Evolutionary conservation across 331 rosid genomes (phyloP), one percentile per base, ranked within the genome.

Genomic region (Quercus phellos): DNA sequence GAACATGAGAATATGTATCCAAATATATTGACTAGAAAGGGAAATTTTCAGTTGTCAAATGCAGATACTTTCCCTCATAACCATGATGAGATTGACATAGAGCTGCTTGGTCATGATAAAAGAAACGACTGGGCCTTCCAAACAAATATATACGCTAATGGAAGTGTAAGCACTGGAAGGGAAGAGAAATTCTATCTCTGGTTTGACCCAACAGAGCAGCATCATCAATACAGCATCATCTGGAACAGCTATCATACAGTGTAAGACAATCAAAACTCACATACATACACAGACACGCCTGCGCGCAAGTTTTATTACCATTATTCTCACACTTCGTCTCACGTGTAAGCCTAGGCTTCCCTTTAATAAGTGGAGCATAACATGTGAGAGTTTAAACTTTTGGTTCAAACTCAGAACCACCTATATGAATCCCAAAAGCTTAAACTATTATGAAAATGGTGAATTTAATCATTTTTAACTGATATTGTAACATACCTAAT

Each of bases 41-140:
- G 77, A 55, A 64, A 72, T 35, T 72, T 55, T 78, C 90, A 94
- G 99, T 53, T 94, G 90, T 92, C 99, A 0, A 94, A 94, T 88
- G 89, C 96, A 85, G 93, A 91, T 70, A 90, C 80, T 42, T 92
- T 71, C 54, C 97, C 99, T 26, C 95, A 88, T 83, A 90, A 73
- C 71, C 99, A 94, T 71, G 98, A 94, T 75, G 99, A 94, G 85
- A 90, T 94, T 22, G 99, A 94, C 74, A 94, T 94, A 67, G 99
- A 94, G 64, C 72, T 94, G 16, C 89, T 94, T 63, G 99, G 99
- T 18, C 99, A 94, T 83, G 99, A 92, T 12, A 86, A 83, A 73
- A 88, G 96, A 82, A 94, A 90, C 26, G 90, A 90, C 27, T 94
- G 99, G 99, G 93, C 87, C 32, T 70, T 94, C 76, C 99, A 94